Percentiles rank a stretch among this genome's conserved stretches.
These are phyloP conservation scores for Fistulinella prunicolor DNA, from an alignment of 768 basidiomycete genomes.

Conservation along the genomic window DNA sequence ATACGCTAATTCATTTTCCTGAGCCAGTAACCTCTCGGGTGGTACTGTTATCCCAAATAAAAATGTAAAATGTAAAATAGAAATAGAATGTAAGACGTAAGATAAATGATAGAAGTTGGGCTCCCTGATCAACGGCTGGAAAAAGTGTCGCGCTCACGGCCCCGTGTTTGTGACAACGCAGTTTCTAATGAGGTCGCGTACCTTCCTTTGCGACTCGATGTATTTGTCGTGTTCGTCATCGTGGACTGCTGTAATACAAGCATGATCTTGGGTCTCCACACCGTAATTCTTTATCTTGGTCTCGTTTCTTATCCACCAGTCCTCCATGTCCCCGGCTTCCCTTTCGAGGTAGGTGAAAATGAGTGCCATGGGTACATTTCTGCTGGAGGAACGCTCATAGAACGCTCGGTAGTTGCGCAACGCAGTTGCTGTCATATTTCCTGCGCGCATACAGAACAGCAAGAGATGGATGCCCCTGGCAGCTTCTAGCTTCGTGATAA, in stretches of 20 bases:
- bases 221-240: constrained; percentile 26
- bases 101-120: no score
- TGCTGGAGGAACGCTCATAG: constrained; percentile 37
- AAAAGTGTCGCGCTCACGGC: constrained; percentile 9
- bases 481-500: constrained; percentile 30
- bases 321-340: constrained; percentile 31
- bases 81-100: no score
- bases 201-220: constrained; percentile 18
- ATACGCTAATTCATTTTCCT: no score
- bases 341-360: constrained; percentile 42
- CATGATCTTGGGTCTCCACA: constrained; percentile 30
- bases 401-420: constrained; percentile 41
- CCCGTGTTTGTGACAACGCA: constrained; percentile 16
- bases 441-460: constrained; percentile 40
- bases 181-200: constrained; percentile 17
- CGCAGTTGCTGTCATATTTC: constrained; percentile 35
- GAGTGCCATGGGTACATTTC: constrained; percentile 37
- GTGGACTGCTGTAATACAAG: constrained; percentile 29
- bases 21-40: no score
- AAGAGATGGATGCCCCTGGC: constrained; percentile 41
- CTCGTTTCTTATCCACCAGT: constrained; percentile 34
- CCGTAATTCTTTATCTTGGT: constrained; percentile 17
- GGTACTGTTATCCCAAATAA: no score
- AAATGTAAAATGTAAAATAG: no score
- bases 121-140: constrained; percentile 14